These are phyloP conservation scores for Fraxinus anomala DNA, from an alignment of 257 asterid genomes.

Conservation along the genomic window DNA sequence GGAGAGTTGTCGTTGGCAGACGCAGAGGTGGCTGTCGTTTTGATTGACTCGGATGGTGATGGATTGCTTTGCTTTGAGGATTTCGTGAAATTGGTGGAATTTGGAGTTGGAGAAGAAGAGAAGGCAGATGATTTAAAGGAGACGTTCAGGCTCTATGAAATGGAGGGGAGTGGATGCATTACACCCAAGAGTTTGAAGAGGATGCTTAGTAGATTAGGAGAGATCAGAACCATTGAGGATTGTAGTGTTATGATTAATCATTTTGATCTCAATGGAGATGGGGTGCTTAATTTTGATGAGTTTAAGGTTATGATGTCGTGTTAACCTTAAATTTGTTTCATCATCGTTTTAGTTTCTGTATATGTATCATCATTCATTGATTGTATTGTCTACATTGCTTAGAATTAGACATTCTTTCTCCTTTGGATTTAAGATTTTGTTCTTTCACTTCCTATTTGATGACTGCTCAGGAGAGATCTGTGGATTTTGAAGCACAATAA, in stretches of 20 bases:
- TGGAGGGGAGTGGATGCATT: conserved; percentile 55
- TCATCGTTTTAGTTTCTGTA: neutral
- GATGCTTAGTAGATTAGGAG: conserved; percentile 64
- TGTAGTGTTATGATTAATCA: conserved; percentile 56
- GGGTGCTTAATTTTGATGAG: conserved; percentile 61
- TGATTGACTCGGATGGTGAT: conserved; percentile 49
- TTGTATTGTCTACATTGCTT: too few species aligned
- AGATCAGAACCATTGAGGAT: conserved; percentile 46
- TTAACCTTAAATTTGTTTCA: neutral
- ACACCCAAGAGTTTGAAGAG: conserved; percentile 60
- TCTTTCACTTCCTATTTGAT: too few species aligned
- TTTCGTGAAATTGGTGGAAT: conserved; percentile 48
- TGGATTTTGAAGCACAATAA: too few species aligned
- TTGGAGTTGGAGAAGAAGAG: conserved; percentile 55
- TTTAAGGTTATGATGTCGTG: conserved; percentile 66
- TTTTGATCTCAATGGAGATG: conserved; percentile 70
- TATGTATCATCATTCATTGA: too few species aligned
- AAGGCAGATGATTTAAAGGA: conserved; percentile 42
- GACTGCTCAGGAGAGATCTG: too few species aligned
- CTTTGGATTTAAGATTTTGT: too few species aligned
- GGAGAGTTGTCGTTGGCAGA: conserved; percentile 43
- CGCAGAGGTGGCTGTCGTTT: conserved; percentile 40
- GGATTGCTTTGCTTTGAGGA: conserved; percentile 63
- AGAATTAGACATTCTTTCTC: neutral
- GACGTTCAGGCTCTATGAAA: conserved; percentile 64